These are phyloP conservation scores for Suhomyces yuchorum DNA, from an alignment of 1,139 yeast genomes.

Conservation along the genomic window DNA sequence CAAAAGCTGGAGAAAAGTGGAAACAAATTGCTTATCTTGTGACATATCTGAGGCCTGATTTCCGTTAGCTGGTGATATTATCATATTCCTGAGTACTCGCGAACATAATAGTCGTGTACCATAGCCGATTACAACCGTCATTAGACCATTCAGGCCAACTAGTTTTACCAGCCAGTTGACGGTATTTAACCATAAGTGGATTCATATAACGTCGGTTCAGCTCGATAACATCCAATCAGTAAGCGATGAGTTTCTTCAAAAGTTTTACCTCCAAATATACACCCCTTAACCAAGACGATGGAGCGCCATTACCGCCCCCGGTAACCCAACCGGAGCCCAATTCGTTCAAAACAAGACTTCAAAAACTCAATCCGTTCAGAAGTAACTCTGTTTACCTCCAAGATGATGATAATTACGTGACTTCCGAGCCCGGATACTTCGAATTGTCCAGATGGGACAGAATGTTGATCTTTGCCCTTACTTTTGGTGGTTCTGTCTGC, in stretches of 20 bases:
- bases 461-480: constrained; percentile 55
- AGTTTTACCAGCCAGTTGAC: not conserved
- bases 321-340: constrained; percentile 32
- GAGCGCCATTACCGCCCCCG: constrained; percentile 45
- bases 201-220: not conserved
- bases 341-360: constrained; percentile 33
- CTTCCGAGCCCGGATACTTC: constrained; percentile 48
- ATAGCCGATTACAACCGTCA: not conserved
- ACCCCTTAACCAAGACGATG: constrained; percentile 37
- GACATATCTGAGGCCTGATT: constrained; percentile 3
- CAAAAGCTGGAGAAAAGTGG: constrained; percentile 39
- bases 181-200: not conserved
- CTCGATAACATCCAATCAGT: not conserved
- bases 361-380: constrained; percentile 45
- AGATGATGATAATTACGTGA: constrained; percentile 49
- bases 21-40: constrained; percentile 26
- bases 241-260: constrained; percentile 42
- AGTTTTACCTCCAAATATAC: constrained; percentile 32
- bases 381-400: constrained; percentile 39
- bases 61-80: not conserved
- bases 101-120: not conserved
- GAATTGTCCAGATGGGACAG: constrained; percentile 62
- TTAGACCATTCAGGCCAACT: not conserved
- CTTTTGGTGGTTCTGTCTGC: constrained; percentile 54
- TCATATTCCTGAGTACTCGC: not conserved